phyloP scores from a whole-genome alignment of 1,139 yeast genomes.

The Suhomyces yuchorum region DNA sequence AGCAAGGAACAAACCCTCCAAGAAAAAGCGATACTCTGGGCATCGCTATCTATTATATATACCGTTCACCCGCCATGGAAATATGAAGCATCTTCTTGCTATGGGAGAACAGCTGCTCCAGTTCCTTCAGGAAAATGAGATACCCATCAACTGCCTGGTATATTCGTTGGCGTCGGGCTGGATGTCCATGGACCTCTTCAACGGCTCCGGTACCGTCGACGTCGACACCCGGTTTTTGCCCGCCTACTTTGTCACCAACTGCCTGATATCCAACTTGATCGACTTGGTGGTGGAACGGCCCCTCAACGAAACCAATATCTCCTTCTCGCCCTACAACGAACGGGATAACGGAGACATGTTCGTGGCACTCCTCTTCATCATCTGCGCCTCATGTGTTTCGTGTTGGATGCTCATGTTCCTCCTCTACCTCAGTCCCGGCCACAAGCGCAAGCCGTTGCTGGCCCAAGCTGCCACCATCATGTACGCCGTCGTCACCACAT shows the following conservation, averaged over 20 bases:
- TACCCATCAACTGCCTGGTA: constrained; percentile 39
- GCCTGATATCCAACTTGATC: constrained; percentile 28
- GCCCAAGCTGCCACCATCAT: constrained; percentile 50
- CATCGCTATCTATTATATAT: constrained; percentile 5
- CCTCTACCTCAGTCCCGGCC: constrained; percentile 43
- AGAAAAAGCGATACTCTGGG: constrained; percentile 5
- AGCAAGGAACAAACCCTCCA: constrained; percentile 1
- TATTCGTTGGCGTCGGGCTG: constrained; percentile 40
- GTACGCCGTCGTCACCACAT: constrained; percentile 46
- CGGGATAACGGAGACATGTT: constrained; percentile 46
- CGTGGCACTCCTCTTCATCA: constrained; percentile 45
- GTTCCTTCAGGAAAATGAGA: constrained; percentile 24
- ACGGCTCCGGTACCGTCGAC: constrained; percentile 21
- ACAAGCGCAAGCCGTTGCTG: constrained; percentile 49
- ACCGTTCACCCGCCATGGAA: background rate
- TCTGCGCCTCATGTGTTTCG: constrained; percentile 45
- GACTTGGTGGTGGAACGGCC: constrained; percentile 15
- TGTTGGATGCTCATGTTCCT: constrained; percentile 58
- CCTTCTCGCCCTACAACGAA: constrained; percentile 26
- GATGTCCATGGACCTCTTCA: constrained; percentile 24
- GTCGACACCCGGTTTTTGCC: constrained; percentile 30
- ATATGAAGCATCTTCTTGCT: constrained; percentile 11
- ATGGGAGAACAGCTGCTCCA: constrained; percentile 26
- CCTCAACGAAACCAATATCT: constrained; percentile 1
- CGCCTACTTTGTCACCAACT: constrained; percentile 47